Conservation (phyloP, 768 basidiomycete genomes). For the Russula brevipes region DNA sequence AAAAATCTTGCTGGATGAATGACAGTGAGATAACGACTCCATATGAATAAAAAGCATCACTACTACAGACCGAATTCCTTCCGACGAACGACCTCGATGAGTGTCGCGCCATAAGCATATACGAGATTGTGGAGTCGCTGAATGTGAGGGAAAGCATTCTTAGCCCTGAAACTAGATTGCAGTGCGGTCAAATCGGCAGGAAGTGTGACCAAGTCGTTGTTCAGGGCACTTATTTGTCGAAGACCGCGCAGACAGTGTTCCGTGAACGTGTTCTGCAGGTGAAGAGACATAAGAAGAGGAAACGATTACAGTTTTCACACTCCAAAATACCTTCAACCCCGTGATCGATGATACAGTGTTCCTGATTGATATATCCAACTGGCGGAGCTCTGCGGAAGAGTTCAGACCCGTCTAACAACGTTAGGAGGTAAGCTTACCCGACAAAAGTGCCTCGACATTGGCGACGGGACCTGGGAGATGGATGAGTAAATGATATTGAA, state of each 20-base stretch:
- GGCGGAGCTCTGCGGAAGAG: conserved; percentile 21
- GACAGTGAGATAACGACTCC: not conserved
- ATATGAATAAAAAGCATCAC: not conserved
- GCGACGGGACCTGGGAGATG: conserved; percentile 38
- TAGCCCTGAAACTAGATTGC: conserved; percentile 67
- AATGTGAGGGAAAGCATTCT: conserved; percentile 85
- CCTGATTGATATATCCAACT: conserved; percentile 21
- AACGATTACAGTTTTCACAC: not conserved
- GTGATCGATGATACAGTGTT: conserved; percentile 14
- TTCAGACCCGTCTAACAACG: not conserved
- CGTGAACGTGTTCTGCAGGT: conserved; percentile 61
- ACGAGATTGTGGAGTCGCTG: conserved; percentile 83
- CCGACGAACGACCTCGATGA: conserved; percentile 85
- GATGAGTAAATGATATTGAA: not conserved
- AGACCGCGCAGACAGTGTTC: conserved; percentile 60
- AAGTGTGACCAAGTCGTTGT: conserved; percentile 73
- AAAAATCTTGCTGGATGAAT: conserved; percentile 62
- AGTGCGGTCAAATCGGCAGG: conserved; percentile 59
- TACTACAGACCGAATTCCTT: conserved; percentile 73
- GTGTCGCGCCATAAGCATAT: conserved; percentile 87
- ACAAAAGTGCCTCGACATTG: conserved; percentile 47
- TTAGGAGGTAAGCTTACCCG: conserved; percentile 38
- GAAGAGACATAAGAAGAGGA: not conserved
- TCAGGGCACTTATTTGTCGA: conserved; percentile 72
- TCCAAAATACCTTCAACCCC: conserved; percentile 19